Conservation (phyloP, 441 rosid species). For the Flueggea neowawraea region DNA sequence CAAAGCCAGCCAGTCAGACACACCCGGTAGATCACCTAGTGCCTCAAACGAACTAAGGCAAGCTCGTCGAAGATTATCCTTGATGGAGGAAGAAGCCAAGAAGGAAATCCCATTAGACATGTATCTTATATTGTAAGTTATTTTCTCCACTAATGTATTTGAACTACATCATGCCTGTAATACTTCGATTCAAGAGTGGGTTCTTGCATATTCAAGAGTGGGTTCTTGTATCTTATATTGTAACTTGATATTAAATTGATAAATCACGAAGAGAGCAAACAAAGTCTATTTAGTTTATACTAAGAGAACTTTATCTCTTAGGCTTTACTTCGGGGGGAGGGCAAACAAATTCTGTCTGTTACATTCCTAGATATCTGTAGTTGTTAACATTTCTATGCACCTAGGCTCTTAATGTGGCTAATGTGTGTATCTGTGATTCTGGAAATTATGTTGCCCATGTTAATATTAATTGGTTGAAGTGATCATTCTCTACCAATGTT, state of each 20-base stretch:
- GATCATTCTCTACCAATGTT: no score
- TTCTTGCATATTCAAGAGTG: no score
- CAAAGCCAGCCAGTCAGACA: conserved; percentile 37
- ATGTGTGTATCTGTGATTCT: neutral
- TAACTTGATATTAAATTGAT: no score
- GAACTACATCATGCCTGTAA: no score
- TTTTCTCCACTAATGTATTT: no score
- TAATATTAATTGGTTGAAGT: neutral
- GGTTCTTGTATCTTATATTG: no score
- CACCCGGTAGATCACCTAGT: conserved; percentile 31
- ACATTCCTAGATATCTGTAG: neutral
- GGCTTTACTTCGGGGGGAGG: neutral
- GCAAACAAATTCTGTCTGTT: neutral
- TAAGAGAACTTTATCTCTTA: no score
- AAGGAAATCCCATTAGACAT: conserved; percentile 59
- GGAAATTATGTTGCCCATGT: neutral
- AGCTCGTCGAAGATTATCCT: conserved; percentile 53
- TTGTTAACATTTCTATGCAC: no score
- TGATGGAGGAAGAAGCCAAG: conserved; percentile 75
- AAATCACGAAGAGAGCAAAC: no score
- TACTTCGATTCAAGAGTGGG: no score
- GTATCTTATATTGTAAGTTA: conserved; percentile 79
- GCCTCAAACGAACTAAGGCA: conserved; percentile 63
- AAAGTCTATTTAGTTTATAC: no score
- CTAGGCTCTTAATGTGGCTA: neutral